These are phyloP conservation scores for Fusarium decemcellulare DNA, from an alignment of 2,329 filamentous ascomycete species.

Conservation along the genomic window DNA sequence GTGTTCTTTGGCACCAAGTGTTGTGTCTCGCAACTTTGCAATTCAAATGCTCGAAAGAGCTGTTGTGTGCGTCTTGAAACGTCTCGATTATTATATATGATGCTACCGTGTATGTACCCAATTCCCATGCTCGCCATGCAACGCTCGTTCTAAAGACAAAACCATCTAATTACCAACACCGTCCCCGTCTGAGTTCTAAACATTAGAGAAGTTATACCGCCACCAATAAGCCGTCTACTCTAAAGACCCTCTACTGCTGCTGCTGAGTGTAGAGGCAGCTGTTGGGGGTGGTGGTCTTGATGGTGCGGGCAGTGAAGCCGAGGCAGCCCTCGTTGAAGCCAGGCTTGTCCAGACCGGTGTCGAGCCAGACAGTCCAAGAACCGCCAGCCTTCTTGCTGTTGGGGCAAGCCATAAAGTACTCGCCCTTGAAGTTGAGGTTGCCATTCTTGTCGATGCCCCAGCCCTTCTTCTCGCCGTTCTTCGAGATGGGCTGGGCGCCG, in stretches of 20 bases:
- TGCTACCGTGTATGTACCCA: no score
- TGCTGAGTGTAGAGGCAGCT: conserved; percentile 54
- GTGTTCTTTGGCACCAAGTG: no score
- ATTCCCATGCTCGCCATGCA: no score
- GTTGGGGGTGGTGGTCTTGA: conserved; percentile 49
- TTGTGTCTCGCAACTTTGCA: no score
- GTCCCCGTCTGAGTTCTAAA: no score
- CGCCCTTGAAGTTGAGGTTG: conserved; percentile 62
- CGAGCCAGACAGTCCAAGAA: conserved; percentile 59
- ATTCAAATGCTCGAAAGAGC: no score
- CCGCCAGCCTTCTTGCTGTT: conserved; percentile 53
- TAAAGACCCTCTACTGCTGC: background rate
- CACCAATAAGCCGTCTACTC: no score
- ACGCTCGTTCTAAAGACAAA: no score
- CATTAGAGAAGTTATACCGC: no score
- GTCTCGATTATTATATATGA: no score
- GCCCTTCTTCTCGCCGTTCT: conserved; percentile 61
- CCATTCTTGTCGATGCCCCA: conserved; percentile 61
- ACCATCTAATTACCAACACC: no score
- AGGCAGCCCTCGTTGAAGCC: conserved; percentile 55
- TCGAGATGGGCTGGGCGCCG: conserved; percentile 55
- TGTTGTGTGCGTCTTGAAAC: no score
- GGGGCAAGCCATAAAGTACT: conserved; percentile 68
- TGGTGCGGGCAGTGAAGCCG: conserved; percentile 51
- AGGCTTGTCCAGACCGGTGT: conserved; percentile 51